Conservation (phyloP, 805 yeast species). For the Wickerhamiella bombiphila region DNA sequence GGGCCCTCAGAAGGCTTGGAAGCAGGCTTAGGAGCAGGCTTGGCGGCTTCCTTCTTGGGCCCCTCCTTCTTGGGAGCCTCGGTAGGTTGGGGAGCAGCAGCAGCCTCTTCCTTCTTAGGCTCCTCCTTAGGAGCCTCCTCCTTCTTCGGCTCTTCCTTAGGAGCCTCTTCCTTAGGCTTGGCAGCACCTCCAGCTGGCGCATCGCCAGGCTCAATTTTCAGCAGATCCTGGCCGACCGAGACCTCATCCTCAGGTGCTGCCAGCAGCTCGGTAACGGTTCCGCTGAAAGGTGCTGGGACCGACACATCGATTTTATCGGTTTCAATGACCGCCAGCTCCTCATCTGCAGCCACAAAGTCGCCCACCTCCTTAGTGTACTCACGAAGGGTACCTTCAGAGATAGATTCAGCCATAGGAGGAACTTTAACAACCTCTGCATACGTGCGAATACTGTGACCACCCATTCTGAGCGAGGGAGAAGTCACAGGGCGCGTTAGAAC, state of each 20-base stretch:
- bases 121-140: slow-evolving; percentile 20
- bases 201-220: slow-evolving; percentile 66
- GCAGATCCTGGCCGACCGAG: slow-evolving; percentile 85
- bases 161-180: slow-evolving; percentile 19
- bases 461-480: no score
- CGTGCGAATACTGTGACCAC: slow-evolving; percentile 14
- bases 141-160: slow-evolving; percentile 11
- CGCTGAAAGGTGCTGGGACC: slow-evolving; percentile 86
- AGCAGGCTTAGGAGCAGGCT: slow-evolving; percentile 20
- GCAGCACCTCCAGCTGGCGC: slow-evolving; percentile 45
- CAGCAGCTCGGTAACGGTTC: slow-evolving; percentile 72
- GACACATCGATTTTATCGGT: slow-evolving; percentile 97
- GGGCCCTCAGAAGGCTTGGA: slow-evolving; percentile 22
- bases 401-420: slow-evolving; percentile 97
- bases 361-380: slow-evolving; percentile 53
- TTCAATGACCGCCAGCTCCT: slow-evolving; percentile 89
- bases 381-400: slow-evolving; percentile 88
- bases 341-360: slow-evolving; percentile 74
- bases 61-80: slow-evolving; percentile 16
- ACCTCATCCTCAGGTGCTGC: slow-evolving; percentile 85
- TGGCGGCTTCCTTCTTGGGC: slow-evolving; percentile 23
- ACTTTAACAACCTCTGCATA: slow-evolving; percentile 52
- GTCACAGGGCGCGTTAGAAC: no score
- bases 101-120: slow-evolving; percentile 20
- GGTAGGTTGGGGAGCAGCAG: slow-evolving; percentile 18